Percentiles rank a stretch among this genome's conserved stretches.
Evolutionary conservation across 495 filamentous ascomycete species (phyloP).

Genomic region (Cercophora scortea): DNA sequence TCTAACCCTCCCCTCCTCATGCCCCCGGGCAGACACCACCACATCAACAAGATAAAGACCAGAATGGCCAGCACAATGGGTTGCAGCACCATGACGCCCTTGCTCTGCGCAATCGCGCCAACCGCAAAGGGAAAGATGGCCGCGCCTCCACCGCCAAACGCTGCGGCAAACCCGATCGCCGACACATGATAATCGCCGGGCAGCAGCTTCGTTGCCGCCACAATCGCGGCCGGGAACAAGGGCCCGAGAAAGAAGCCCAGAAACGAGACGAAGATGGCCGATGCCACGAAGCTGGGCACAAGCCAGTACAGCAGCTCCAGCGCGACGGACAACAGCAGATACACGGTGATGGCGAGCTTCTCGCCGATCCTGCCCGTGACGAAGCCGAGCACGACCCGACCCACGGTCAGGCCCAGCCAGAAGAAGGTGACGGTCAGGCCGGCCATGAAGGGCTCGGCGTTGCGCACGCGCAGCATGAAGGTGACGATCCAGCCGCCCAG

Average conservation of each 20-base stretch:
- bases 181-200: constrained; percentile 71
- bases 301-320: constrained; percentile 79
- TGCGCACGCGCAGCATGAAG: constrained; percentile 70
- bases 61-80: constrained; percentile 66
- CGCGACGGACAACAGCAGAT: constrained; percentile 54
- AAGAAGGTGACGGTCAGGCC: constrained; percentile 79
- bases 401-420: constrained; percentile 74
- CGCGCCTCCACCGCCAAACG: constrained; percentile 72
- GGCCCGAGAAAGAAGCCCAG: constrained; percentile 77
- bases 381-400: constrained; percentile 64
- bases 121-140: constrained; percentile 79
- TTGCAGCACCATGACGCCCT: constrained; percentile 71
- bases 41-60: constrained; percentile 48
- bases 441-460: constrained; percentile 60
- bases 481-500: constrained; percentile 85
- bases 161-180: constrained; percentile 75
- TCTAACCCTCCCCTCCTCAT: constrained; percentile 23
- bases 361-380: constrained; percentile 66
- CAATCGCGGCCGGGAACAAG: constrained; percentile 70
- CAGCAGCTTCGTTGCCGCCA: constrained; percentile 74
- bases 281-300: constrained; percentile 66
- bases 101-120: constrained; percentile 73
- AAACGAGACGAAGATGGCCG: constrained; percentile 63
- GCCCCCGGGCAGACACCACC: constrained; percentile 32
- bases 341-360: constrained; percentile 51